Base-by-base conservation (phyloP, 2,329 filamentous ascomycete genomes). In the Sporothrix brunneoviolacea region DNA sequence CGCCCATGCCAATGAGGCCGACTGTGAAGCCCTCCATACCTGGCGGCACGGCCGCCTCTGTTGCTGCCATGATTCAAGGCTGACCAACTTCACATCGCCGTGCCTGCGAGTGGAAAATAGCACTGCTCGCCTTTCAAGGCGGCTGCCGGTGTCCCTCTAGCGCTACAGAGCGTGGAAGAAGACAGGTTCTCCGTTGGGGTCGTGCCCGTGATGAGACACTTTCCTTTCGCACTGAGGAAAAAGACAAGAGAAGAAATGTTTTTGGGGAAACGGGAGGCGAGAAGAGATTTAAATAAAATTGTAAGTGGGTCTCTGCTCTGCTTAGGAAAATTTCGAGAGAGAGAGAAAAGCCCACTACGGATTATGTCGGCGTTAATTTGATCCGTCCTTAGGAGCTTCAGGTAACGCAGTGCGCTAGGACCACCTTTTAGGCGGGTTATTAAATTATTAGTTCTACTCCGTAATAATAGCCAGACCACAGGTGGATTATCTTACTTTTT, bases 1-100 rank as follows among this genome's bases (percentile, higher is more conserved):
- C 91, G 58, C 93, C 93, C 91, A 98, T 96, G 54, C 93, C 93
- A 66, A 98, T 98, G 64, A 98, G 86, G 59, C 93, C 93, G 59
- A 98, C 80, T 56, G 85, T 82, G 65, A 88, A 88, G 63, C 79
- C 75, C 60, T 84, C 80, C 83, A 80, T 80, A 49, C 48, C 50
- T 5, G 44, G 18, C 18, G 57, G 55, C 32, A 56, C 46, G 13
- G 43, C 36, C 22, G 32, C 18, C 24, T 44, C 43, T 24, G 38
- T 43, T 46, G 47, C 32, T 22, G 52, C 47, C 54, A 49, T 53
- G 32, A 19, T 15, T 32, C 27, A 15, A 9, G n/a, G 24, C 24
- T 28, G 24, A 10, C 24, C 6, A 28, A 10, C 24, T 28, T 28
- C 24, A 28, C 24, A 28, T 10, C 10, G 24, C 24, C 24, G 10